phyloP scores from a whole-genome alignment of 148 eudicot genomes.

The Linanthus parryae region DNA sequence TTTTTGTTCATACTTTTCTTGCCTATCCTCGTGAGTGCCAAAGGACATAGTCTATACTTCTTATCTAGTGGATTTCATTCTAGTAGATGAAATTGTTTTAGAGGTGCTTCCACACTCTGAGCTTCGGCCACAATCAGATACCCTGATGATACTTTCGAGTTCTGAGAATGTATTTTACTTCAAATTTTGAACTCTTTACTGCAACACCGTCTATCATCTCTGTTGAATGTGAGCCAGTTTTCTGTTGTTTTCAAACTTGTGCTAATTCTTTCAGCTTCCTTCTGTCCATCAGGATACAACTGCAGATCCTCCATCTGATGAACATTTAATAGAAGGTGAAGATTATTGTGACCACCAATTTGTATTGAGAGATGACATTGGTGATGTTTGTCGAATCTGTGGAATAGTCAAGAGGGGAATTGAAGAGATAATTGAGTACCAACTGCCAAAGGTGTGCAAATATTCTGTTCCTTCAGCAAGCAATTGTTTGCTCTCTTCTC shows the following conservation, averaged over 20 bases:
- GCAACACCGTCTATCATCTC: not conserved
- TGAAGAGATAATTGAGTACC: constrained; percentile 68
- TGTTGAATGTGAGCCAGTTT: not conserved
- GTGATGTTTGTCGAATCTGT: constrained; percentile 88
- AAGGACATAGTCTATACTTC: no score
- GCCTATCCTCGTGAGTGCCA: no score
- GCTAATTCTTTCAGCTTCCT: not conserved
- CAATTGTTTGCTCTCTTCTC: no score
- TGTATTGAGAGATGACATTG: constrained; percentile 81
- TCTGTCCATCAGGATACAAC: constrained; percentile 39
- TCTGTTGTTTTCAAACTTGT: not conserved
- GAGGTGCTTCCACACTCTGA: not conserved
- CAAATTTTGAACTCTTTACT: not conserved
- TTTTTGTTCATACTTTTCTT: no score
- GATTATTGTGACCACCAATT: constrained; percentile 77
- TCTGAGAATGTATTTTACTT: not conserved
- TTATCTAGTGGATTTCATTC: no score
- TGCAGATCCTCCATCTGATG: constrained; percentile 32
- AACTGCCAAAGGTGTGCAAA: constrained; percentile 52
- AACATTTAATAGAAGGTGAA: constrained; percentile 30
- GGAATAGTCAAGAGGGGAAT: constrained; percentile 62
- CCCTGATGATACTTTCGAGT: not conserved
- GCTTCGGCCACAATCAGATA: not conserved
- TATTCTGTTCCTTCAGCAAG: no score
- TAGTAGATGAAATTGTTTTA: no score